A percentile compares a stretch with the other conserved stretches of the same genome.
These are phyloP conservation scores for Hemisphaericaspora subhashii DNA, from an alignment of 1,139 yeast species.

Conservation along the genomic window DNA sequence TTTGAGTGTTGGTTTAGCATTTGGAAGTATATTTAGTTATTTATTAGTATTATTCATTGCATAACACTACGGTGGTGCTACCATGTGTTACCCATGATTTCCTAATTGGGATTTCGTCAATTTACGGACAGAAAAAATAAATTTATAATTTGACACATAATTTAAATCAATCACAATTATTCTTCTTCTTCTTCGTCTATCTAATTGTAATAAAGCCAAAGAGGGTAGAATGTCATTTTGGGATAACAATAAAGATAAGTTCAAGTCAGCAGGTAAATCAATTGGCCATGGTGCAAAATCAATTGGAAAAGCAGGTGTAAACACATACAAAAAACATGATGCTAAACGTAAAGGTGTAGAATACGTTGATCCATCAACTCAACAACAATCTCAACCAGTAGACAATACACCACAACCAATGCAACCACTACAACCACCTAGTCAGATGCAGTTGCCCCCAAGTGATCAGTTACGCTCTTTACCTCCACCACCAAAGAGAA, in stretches of 20 bases:
- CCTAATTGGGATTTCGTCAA: no score
- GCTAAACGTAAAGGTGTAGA: slow-evolving; percentile 24
- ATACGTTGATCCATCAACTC: slow-evolving; percentile 13
- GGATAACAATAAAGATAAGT: slow-evolving; percentile 52
- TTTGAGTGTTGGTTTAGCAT: slow-evolving; percentile 70
- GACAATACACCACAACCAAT: slow-evolving; percentile 5
- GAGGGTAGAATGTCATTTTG: slow-evolving; percentile 41
- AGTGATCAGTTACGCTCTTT: slow-evolving; percentile 26
- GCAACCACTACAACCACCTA: slow-evolving; percentile 3
- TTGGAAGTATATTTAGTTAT: slow-evolving; percentile 77
- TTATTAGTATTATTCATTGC: slow-evolving; percentile 46
- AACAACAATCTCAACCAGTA: slow-evolving; percentile 4
- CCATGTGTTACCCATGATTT: no score
- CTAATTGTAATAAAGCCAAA: background rate
- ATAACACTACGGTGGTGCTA: no score
- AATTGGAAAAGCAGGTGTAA: slow-evolving; percentile 49
- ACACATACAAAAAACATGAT: slow-evolving; percentile 46
- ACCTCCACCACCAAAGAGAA: slow-evolving; percentile 43
- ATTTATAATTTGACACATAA: no score
- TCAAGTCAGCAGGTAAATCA: slow-evolving; percentile 50
- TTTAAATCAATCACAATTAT: no score
- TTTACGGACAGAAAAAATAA: no score
- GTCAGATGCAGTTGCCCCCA: slow-evolving; percentile 17
- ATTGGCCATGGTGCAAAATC: slow-evolving; percentile 52
- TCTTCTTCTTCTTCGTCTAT: background rate